Percentiles rank a stretch among this genome's conserved stretches.
Conservation (phyloP, 2,329 filamentous ascomycete genomes). For the Aspergillus hortae region DNA sequence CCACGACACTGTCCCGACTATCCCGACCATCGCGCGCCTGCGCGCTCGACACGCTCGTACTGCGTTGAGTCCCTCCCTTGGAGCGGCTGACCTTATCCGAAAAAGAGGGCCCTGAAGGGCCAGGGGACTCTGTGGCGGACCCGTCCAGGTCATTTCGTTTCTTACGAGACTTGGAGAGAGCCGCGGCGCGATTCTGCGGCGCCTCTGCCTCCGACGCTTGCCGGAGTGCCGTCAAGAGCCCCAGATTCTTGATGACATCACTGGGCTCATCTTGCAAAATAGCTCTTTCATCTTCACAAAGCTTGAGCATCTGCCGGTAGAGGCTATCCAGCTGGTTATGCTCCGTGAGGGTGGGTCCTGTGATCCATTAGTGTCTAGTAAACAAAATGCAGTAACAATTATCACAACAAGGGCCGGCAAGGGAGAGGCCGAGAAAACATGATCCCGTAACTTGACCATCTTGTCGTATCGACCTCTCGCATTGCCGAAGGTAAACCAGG, state of each 20-base stretch:
- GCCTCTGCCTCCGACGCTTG: slow-evolving; percentile 46
- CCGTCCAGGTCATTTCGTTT: slow-evolving; percentile 45
- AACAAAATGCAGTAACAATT: not conserved
- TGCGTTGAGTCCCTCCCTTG: slow-evolving; percentile 39
- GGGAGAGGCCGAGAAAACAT: no score
- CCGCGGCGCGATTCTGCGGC: slow-evolving; percentile 33
- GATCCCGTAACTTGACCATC: no score
- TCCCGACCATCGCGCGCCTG: slow-evolving; percentile 37
- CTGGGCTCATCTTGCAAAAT: slow-evolving; percentile 48
- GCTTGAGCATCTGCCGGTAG: slow-evolving; percentile 45
- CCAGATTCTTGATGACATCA: slow-evolving; percentile 50
- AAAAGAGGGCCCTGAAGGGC: slow-evolving; percentile 35
- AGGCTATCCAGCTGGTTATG: slow-evolving; percentile 44
- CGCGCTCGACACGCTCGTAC: slow-evolving; percentile 42
- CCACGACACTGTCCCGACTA: slow-evolving; percentile 31
- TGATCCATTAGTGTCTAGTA: slow-evolving; percentile 11
- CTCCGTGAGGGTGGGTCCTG: slow-evolving; percentile 37
- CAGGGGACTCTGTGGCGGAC: slow-evolving; percentile 43
- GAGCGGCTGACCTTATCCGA: slow-evolving; percentile 43
- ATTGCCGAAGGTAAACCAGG: not conserved
- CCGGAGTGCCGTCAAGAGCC: slow-evolving; percentile 47
- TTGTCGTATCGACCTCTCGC: not conserved
- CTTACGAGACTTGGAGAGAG: slow-evolving; percentile 44
- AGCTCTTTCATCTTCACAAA: slow-evolving; percentile 47
- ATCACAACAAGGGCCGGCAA: no score